These are phyloP conservation scores for Hygrocybe punicea DNA, from an alignment of 768 basidiomycete genomes.

Conservation along the genomic window DNA sequence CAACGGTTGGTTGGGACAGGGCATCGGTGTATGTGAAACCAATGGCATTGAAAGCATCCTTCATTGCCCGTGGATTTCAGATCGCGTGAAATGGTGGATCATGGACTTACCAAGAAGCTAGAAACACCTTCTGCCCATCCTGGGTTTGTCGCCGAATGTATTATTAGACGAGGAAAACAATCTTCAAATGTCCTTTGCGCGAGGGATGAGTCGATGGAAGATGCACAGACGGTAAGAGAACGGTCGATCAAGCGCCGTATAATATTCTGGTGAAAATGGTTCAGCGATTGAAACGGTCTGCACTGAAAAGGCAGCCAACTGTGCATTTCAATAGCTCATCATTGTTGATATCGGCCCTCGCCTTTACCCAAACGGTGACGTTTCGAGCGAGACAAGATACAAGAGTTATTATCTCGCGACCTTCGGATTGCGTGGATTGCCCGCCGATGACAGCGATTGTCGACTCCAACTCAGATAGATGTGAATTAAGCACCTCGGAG, in stretches of 20 bases:
- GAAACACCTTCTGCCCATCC: slow-evolving; percentile 43
- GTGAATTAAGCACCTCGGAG: slow-evolving; percentile 41
- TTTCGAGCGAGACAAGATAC: slow-evolving; percentile 28
- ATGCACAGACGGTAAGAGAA: slow-evolving; percentile 33
- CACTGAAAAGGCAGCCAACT: slow-evolving; percentile 21
- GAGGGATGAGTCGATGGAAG: slow-evolving; percentile 41
- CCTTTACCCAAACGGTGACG: slow-evolving; percentile 31
- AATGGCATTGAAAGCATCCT: slow-evolving; percentile 39
- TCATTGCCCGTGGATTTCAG: slow-evolving; percentile 2
- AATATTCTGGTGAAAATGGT: slow-evolving; percentile 20
- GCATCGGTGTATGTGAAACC: slow-evolving; percentile 20
- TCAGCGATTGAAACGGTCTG: not conserved
- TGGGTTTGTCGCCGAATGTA: slow-evolving; percentile 28
- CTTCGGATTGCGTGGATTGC: slow-evolving; percentile 28
- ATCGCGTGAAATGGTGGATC: not conserved
- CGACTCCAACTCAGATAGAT: slow-evolving; percentile 38
- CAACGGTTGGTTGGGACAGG: slow-evolving; percentile 25
- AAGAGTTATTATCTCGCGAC: slow-evolving; percentile 30
- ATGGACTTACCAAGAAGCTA: slow-evolving; percentile 39
- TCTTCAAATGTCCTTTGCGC: slow-evolving; percentile 47
- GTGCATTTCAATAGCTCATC: slow-evolving; percentile 28
- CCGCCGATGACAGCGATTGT: slow-evolving; percentile 27
- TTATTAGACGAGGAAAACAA: slow-evolving; percentile 45
- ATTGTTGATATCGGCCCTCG: slow-evolving; percentile 10
- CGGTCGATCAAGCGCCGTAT: slow-evolving; percentile 35